A percentile compares a stretch with the other conserved stretches of the same genome.
phyloP scores from a whole-genome alignment of 805 yeast species.

The Candida namnaoensis region DNA sequence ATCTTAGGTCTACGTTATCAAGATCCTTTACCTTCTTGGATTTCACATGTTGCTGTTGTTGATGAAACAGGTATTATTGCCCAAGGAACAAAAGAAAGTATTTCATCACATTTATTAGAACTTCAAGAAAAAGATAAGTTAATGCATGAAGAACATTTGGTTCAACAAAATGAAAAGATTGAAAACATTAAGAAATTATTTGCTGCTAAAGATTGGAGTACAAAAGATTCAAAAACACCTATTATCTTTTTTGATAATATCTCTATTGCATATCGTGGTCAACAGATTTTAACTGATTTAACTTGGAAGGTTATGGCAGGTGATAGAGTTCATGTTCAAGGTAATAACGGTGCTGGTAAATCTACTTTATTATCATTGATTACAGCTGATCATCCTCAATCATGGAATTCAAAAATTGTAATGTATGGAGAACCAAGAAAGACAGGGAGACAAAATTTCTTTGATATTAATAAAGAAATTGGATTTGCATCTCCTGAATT shows the following conservation, averaged over 20 bases:
- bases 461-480: slow-evolving; percentile 67
- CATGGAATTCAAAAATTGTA: slow-evolving; percentile 70
- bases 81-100: slow-evolving; percentile 34
- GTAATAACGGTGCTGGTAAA: slow-evolving; percentile 90
- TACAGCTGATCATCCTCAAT: slow-evolving; percentile 94
- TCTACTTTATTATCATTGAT: slow-evolving; percentile 78
- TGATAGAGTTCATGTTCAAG: slow-evolving; percentile 82
- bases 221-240: slow-evolving; percentile 9
- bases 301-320: slow-evolving; percentile 62
- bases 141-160: slow-evolving; percentile 5
- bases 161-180: slow-evolving; percentile 8
- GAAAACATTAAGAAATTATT: slow-evolving; percentile 10
- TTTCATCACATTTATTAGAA: slow-evolving; percentile 14
- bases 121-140: slow-evolving; percentile 11
- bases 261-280: slow-evolving; percentile 56
- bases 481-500: slow-evolving; percentile 91
- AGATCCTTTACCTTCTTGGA: slow-evolving; percentile 75
- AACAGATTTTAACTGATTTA: slow-evolving; percentile 49
- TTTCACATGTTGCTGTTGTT: slow-evolving; percentile 61
- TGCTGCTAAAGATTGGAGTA: slow-evolving; percentile 1
- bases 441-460: slow-evolving; percentile 70
- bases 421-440: slow-evolving; percentile 60
- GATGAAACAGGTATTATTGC: slow-evolving; percentile 42
- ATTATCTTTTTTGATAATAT: slow-evolving; percentile 50
- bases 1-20: slow-evolving; percentile 72